Conservation (phyloP, 306 rosid genomes). For the Cotoneaster glaucophyllus region DNA sequence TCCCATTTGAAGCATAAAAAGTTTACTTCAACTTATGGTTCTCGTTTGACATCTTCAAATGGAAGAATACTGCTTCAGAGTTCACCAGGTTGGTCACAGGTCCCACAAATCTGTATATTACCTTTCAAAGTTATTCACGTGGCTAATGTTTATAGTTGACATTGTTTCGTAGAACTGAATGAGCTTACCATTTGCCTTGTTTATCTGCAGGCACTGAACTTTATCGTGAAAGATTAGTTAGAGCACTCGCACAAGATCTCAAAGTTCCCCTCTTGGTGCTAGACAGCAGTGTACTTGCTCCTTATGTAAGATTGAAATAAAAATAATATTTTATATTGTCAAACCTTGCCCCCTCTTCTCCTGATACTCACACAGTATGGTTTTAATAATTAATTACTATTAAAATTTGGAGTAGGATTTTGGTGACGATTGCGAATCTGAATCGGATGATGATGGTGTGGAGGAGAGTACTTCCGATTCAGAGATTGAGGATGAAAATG, state of each 20-base stretch:
- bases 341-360: background rate
- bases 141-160: background rate
- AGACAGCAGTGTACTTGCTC: constrained; percentile 82
- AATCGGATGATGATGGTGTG: constrained; percentile 73
- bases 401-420: constrained; percentile 55
- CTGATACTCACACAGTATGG: background rate
- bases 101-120: constrained; percentile 8
- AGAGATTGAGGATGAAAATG: constrained; percentile 72
- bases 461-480: constrained; percentile 67
- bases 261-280: constrained; percentile 85
- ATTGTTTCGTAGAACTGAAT: background rate
- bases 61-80: constrained; percentile 91
- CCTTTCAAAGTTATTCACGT: background rate
- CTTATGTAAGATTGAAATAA: constrained; percentile 59
- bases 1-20: constrained; percentile 71
- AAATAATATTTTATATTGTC: background rate
- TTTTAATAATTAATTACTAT: constrained; percentile 7
- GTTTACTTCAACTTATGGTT: constrained; percentile 55
- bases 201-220: constrained; percentile 73
- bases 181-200: background rate
- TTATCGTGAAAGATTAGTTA: constrained; percentile 88
- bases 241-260: constrained; percentile 80
- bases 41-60: constrained; percentile 76
- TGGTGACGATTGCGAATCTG: constrained; percentile 76
- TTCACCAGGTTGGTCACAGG: constrained; percentile 64